Evolutionary conservation across 495 filamentous ascomycete species (phyloP).

Genomic region (Opeltia flavorubescens): DNA sequence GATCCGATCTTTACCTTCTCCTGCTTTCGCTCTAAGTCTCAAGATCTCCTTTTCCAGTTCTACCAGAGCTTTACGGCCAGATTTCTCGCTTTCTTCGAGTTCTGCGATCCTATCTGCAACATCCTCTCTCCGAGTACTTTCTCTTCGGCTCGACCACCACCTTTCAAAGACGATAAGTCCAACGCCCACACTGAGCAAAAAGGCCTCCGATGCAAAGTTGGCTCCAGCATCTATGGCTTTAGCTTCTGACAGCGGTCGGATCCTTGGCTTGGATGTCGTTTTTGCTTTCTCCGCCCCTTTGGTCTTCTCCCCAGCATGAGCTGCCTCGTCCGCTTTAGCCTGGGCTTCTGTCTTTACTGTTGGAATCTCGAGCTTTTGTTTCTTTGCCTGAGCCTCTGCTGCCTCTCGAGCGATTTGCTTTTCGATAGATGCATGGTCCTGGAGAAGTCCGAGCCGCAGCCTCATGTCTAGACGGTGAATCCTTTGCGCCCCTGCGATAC

Average conservation of each 20-base stretch:
- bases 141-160: constrained; percentile 60
- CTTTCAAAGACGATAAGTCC: constrained; percentile 73
- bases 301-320: constrained; percentile 33
- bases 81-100: constrained; percentile 48
- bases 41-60: constrained; percentile 56
- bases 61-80: constrained; percentile 41
- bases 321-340: constrained; percentile 38
- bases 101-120: constrained; percentile 55
- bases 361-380: constrained; percentile 50
- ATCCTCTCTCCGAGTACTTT: constrained; percentile 58
- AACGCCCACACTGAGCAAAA: constrained; percentile 72
- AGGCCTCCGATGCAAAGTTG: constrained; percentile 83
- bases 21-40: constrained; percentile 33
- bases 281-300: constrained; percentile 32
- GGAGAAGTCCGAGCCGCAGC: constrained; percentile 67
- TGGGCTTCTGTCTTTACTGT: constrained; percentile 73
- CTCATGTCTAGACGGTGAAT: constrained; percentile 94
- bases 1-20: constrained; percentile 23
- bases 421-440: constrained; percentile 54
- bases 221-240: constrained; percentile 95
- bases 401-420: constrained; percentile 21
- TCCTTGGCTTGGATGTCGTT: constrained; percentile 28
- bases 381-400: constrained; percentile 25
- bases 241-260: constrained; percentile 70
- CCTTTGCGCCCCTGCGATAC: constrained; percentile 62